phyloP scores from a whole-genome alignment of 2,329 filamentous ascomycete species.

The Grosmannia clavigera region DNA sequence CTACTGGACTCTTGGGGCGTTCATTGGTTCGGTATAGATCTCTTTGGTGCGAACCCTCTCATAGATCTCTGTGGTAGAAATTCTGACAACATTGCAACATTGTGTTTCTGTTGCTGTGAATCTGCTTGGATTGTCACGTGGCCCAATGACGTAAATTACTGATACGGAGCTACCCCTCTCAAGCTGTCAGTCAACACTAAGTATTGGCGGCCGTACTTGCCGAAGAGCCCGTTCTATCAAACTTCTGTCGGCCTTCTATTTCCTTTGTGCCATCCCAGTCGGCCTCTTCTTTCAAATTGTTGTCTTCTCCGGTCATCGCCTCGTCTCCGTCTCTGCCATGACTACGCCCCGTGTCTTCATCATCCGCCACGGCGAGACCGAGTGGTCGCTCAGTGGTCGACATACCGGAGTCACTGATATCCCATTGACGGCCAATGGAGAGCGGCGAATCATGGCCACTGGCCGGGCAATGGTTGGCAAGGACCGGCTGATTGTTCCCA shows the following conservation, averaged over 20 bases:
- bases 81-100: too few relatives aligned
- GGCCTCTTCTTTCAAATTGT: neutral
- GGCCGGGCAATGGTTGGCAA: conserved; percentile 73
- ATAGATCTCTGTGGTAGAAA: too few relatives aligned
- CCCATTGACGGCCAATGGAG: conserved; percentile 68
- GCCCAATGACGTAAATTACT: neutral
- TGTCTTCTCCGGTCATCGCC: neutral
- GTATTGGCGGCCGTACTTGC: neutral
- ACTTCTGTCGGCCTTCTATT: neutral
- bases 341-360: conserved; percentile 64
- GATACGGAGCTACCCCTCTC: neutral
- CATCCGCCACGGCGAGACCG: conserved; percentile 83
- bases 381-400: conserved; percentile 79
- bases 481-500: conserved; percentile 74
- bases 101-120: too few relatives aligned
- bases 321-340: conserved; percentile 14
- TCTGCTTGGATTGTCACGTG: too few relatives aligned
- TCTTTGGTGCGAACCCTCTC: too few relatives aligned
- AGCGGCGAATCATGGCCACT: conserved; percentile 62
- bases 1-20: too few relatives aligned
- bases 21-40: too few relatives aligned
- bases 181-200: neutral
- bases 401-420: conserved; percentile 85
- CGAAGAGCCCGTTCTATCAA: neutral
- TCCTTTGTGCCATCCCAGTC: neutral